Evolutionary conservation across 2,329 filamentous ascomycete species (phyloP), one percentile per base, ranked within the genome.

Genomic region (Trichoderma harzianum): DNA sequence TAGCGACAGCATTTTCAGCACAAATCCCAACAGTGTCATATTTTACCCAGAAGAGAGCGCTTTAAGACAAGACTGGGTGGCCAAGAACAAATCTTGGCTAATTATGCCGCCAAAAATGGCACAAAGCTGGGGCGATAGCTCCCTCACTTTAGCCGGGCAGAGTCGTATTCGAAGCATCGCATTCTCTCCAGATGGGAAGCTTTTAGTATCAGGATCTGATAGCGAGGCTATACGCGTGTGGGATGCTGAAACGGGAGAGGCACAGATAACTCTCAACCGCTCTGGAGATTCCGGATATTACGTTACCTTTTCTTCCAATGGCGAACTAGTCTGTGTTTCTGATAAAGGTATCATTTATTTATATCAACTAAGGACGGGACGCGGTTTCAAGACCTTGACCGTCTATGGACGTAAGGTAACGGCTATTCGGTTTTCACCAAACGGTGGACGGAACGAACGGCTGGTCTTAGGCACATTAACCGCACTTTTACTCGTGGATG

Each of bases 271-370:
- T n/a, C n/a, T n/a, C n/a, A n/a, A n/a, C n/a, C n/a, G n/a, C n/a
- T n/a, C n/a, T n/a, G n/a, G n/a, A n/a, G n/a, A n/a, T n/a, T n/a
- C n/a, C n/a, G n/a, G n/a, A n/a, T n/a, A n/a, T n/a, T n/a, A n/a
- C n/a, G n/a, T n/a, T n/a, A n/a, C n/a, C n/a, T n/a, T n/a, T n/a
- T n/a, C n/a, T n/a, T n/a, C n/a, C n/a, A n/a, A n/a, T n/a, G 18
- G 43, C 43, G n/a, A 11, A 5, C 3, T 47, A 12, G n/a, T 10
- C 18, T 47, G n/a, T 47, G 39, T 2, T 7, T n/a, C 39, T 2
- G 3, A 10, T 3, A 5, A 43, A 5, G 18, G 18, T 0, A 2
- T 2, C 3, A 0, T 43, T 5, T 0, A 3, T 0, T 0, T 47
- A n/a, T 47, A n/a, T 18, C n/a, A 47, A 1, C 0, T 47, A 2